Base-by-base conservation (phyloP, 768 basidiomycete genomes). In the Lactarius hatsudake region DNA sequence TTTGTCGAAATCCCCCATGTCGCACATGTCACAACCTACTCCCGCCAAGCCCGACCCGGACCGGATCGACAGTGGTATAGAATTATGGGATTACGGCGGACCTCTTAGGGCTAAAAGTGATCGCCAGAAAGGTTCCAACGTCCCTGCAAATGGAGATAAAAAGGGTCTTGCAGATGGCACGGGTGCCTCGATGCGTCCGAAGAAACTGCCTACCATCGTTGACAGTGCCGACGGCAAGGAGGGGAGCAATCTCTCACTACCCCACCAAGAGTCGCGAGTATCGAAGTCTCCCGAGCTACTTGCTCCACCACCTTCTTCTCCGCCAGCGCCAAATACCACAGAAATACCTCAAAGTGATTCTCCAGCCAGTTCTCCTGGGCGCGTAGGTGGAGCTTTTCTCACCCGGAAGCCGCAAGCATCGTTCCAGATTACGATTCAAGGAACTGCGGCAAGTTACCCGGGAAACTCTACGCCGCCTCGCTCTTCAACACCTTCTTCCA, bases 61-160 rank as follows among this genome's bases (percentile, higher is more conserved):
- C 55, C 67, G 62, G 32, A 38, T 32, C 48, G 67, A 68, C 36
- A 68, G 67, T 36, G 67, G 67, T 17, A 64, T 68, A 55, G 67
- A 61, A 23, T 2, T 68, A 55, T 68, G 67, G 67, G 67, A 68
- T 61, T 45, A 60, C 13, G 13, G 23, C 17, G 59, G 59, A 12
- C 28, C 36, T 34, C 66, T 13, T 3, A 34, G 61, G 7, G 48
- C 17, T 57, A 42, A 1, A 17, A 23, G 30, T 18, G 48, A 54
- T 63, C 59, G 59, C 23, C 59, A 53, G 42, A 64, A n/a, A n/a
- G 23, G 40, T 8, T 10, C 0, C 12, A 34, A 59, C 23, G 12
- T 13, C 56, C 42, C 51, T 45, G 26, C 28, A 17, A 60, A 43
- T 36, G 57, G 66, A 43, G 26, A 45, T 51, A 26, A 18, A n/a